phyloP scores from a whole-genome alignment of 306 rosid species.

The Cucurbita ficifolia region DNA sequence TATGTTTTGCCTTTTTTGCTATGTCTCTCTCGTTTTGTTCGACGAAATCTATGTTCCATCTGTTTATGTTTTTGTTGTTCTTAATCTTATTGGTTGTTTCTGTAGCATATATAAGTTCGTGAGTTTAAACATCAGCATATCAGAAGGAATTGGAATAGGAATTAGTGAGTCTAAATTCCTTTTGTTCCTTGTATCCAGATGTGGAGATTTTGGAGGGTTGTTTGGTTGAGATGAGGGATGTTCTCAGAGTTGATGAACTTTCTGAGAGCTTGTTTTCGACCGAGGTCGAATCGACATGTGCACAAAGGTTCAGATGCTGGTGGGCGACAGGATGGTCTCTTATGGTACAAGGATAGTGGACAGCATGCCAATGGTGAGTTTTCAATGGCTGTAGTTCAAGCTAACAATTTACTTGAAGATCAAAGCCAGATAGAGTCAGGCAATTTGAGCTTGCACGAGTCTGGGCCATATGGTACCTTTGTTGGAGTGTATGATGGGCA shows the following conservation, averaged over 20 bases:
- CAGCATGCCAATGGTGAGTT: conserved; percentile 49
- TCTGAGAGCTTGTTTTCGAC: conserved; percentile 60
- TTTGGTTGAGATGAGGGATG: conserved; percentile 63
- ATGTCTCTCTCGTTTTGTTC: background rate
- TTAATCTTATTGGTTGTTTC: conserved; percentile 24
- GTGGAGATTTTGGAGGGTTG: conserved; percentile 49
- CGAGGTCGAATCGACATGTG: conserved; percentile 26
- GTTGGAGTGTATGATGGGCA: conserved; percentile 56
- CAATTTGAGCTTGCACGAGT: conserved; percentile 36
- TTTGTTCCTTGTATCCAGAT: conserved; percentile 26
- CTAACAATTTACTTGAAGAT: conserved; percentile 60
- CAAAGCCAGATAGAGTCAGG: conserved; percentile 61
- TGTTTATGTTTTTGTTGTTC: conserved; percentile 8
- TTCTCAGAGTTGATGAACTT: conserved; percentile 47
- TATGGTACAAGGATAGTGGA: conserved; percentile 57
- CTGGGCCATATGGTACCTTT: conserved; percentile 50
- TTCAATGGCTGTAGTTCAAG: conserved; percentile 67
- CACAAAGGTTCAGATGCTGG: conserved; percentile 31
- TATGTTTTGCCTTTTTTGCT: background rate
- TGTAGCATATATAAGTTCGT: conserved; percentile 16
- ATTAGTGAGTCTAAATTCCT: conserved; percentile 12
- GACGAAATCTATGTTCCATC: background rate
- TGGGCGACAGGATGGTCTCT: conserved; percentile 50
- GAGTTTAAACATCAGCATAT: conserved; percentile 14
- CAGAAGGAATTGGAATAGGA: conserved; percentile 12